phyloP scores from a whole-genome alignment of 768 basidiomycete genomes.

The Boletus sp. region DNA sequence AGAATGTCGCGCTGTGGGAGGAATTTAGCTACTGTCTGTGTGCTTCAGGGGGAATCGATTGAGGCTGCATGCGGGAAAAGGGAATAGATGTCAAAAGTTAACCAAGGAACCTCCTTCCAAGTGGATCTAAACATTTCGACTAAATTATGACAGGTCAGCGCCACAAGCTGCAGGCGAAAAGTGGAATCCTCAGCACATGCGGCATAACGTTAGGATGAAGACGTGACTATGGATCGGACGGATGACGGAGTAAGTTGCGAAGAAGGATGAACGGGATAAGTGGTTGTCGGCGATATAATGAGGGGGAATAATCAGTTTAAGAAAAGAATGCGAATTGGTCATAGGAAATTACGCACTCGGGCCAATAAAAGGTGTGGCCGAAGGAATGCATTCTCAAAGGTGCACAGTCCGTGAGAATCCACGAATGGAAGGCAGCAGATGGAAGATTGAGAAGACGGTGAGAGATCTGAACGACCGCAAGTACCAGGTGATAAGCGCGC shows the following conservation, averaged over 20 bases:
- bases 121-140: constrained; percentile 3
- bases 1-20: constrained; percentile 13
- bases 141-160: constrained; percentile 2
- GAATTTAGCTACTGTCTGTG: background rate
- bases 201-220: constrained; percentile 5
- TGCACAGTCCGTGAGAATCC: background rate
- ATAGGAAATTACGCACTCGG: constrained; percentile 9
- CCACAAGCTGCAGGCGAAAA: constrained; percentile 2
- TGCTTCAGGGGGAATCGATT: background rate
- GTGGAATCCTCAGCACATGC: constrained; percentile 6
- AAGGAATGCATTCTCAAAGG: background rate
- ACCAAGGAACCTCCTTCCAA: background rate
- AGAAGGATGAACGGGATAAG: background rate
- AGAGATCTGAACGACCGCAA: constrained; percentile 2
- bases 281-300: background rate
- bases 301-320: background rate
- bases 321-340: constrained; percentile 1
- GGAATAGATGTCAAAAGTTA: constrained; percentile 1
- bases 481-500: constrained; percentile 20
- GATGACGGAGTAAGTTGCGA: background rate
- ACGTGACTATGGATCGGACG: background rate
- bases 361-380: background rate
- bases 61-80: background rate
- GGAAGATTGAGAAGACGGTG: background rate
- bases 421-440: background rate